A percentile compares a stretch with the other conserved stretches of the same genome.
These are phyloP conservation scores for Jamesozyma lodderae DNA, from an alignment of 805 yeast species.

Conservation along the genomic window DNA sequence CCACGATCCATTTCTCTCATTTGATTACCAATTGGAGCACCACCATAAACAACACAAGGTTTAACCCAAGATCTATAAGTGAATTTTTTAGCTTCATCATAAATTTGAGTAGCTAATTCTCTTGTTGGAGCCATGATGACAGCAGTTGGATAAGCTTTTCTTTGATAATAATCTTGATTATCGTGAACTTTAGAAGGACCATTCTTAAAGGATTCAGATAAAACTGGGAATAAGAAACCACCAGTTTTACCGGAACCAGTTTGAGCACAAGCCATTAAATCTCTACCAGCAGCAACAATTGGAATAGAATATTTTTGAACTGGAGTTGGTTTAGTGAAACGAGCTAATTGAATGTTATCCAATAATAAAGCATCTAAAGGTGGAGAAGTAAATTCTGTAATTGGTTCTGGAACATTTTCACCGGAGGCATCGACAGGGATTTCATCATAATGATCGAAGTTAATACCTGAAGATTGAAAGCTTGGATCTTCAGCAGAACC, in stretches of 20 bases:
- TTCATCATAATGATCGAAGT: slow-evolving; percentile 96
- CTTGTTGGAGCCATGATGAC: slow-evolving; percentile 97
- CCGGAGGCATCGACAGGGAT: slow-evolving; percentile 98
- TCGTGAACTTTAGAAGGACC: slow-evolving; percentile 69
- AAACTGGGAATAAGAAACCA: slow-evolving; percentile 96
- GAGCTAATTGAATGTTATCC: slow-evolving; percentile 77
- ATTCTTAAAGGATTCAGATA: slow-evolving; percentile 77
- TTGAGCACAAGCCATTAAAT: slow-evolving; percentile 95
- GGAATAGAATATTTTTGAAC: slow-evolving; percentile 92
- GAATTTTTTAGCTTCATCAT: slow-evolving; percentile 90
- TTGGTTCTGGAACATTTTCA: slow-evolving; percentile 88
- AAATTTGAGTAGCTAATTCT: slow-evolving; percentile 96
- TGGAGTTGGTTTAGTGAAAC: slow-evolving; percentile 94
- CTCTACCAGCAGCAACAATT: slow-evolving; percentile 80
- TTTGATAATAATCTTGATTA: slow-evolving; percentile 31
- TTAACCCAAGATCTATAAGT: slow-evolving; percentile 97
- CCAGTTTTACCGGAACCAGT: slow-evolving; percentile 99
- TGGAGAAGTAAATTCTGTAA: slow-evolving; percentile 77
- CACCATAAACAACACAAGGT: slow-evolving; percentile 96
- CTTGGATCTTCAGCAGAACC: slow-evolving; percentile 61
- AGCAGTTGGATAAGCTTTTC: slow-evolving; percentile 89
- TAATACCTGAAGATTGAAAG: slow-evolving; percentile 92
- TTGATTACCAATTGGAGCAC: slow-evolving; percentile 88
- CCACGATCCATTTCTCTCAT: slow-evolving; percentile 84
- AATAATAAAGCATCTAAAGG: slow-evolving; percentile 82